Base-by-base conservation (phyloP, 768 basidiomycete genomes). In the Leccinum truebloodii region DNA sequence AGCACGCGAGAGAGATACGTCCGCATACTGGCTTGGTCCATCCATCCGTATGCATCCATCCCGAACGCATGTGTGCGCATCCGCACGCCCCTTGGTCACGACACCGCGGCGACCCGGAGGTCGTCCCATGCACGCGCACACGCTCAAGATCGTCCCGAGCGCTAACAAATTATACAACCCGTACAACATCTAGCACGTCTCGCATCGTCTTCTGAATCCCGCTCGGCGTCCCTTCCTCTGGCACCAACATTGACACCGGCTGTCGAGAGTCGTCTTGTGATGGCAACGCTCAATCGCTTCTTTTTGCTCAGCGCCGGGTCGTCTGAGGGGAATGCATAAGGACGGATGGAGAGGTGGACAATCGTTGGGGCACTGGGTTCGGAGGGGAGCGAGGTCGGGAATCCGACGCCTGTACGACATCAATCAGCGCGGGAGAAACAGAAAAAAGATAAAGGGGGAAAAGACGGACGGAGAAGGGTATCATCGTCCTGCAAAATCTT, bases 401-500 rank as follows among this genome's bases (percentile, higher is more conserved):
- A 73, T 71, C 71, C 59, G 73, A 75, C 52, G n/a, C 59, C 72
- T 73, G 51, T 41, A 32, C 12, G 35, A 49, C 20, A 34, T 59
- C 54, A 55, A 58, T 65, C 35, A 70, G 63, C n/a, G 46, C 9
- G 34, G 26, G 16, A 30, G 30, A 55, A 20, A 22, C 18, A 41
- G 20, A 20, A 18, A 28, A n/a, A 6, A 7, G 18, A 34, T 26
- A 7, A 51, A 34, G 3, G 24, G 22, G 8, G 14, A 24, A 32
- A 52, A 13, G 3, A 77, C 86, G 67, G 64, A 90, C 89, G 82
- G 18, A 79, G 71, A 16, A 93, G 78, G 2, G 87, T 89, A 57
- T 92, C 90, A 32, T 93, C 91, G 67, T 93, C 91, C 68, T 91
- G 90, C n/a, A 92, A 73, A 70, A 93, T 87, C 73, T 86, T 86